These are phyloP conservation scores for Starmerella cellae DNA, from an alignment of 805 yeast genomes.

Conservation along the genomic window DNA sequence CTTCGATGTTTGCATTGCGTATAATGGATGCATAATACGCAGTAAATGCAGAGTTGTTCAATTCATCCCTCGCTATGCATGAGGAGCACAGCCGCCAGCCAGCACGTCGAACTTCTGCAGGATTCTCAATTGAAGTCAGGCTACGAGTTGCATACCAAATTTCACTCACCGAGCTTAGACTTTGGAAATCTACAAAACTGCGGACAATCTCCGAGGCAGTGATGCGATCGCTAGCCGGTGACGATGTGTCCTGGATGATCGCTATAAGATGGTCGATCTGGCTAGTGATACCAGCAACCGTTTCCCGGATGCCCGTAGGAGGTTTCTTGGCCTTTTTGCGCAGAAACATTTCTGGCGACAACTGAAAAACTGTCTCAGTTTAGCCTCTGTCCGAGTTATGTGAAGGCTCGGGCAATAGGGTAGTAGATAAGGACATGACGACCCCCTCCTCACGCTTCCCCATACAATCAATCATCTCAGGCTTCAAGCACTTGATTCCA, in stretches of 20 bases:
- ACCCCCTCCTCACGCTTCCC: too few species aligned
- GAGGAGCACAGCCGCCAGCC: slow-evolving; percentile 41
- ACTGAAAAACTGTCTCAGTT: too few species aligned
- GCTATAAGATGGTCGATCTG: slow-evolving; percentile 25
- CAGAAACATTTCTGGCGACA: slow-evolving; percentile 9
- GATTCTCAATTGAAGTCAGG: slow-evolving; percentile 33
- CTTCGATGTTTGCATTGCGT: slow-evolving; percentile 37
- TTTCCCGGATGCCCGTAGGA: slow-evolving; percentile 13
- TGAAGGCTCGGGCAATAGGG: too few species aligned
- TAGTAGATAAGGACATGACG: too few species aligned
- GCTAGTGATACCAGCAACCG: slow-evolving; percentile 27
- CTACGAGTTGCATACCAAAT: slow-evolving; percentile 60
- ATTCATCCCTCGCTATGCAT: slow-evolving; percentile 45
- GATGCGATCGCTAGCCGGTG: slow-evolving; percentile 25
- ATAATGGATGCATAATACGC: slow-evolving; percentile 50
- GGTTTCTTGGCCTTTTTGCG: slow-evolving; percentile 4
- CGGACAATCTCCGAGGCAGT: slow-evolving; percentile 41
- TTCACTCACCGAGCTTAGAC: slow-evolving; percentile 51
- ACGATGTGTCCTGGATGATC: slow-evolving; percentile 16
- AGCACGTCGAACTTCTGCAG: slow-evolving; percentile 33
- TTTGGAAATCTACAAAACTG: slow-evolving; percentile 37
- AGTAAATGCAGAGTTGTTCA: slow-evolving; percentile 36
- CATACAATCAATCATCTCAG: too few species aligned
- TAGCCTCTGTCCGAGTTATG: too few species aligned
- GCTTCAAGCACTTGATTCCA: too few species aligned